A percentile compares a stretch with the other conserved stretches of the same genome.
Evolutionary conservation across 768 basidiomycete species (phyloP).

Genomic region (Podaxis sp.): DNA sequence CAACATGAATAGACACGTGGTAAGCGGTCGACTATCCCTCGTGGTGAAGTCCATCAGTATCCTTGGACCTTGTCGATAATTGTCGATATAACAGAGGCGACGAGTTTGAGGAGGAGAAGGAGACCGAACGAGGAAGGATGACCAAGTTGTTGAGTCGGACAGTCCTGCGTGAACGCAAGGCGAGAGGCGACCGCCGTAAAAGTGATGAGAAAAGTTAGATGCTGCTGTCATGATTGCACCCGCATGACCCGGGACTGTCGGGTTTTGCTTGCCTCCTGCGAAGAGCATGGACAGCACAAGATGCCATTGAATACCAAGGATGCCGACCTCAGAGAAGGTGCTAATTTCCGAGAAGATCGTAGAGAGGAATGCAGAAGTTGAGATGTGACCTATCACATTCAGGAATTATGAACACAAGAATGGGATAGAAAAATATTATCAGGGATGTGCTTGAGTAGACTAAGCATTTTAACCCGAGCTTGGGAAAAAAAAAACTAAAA

Average conservation of each 20-base stretch:
- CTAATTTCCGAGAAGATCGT: neutral
- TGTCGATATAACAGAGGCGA: neutral
- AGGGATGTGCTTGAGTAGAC: too few relatives aligned
- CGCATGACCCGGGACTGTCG: neutral
- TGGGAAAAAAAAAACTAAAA: too few relatives aligned
- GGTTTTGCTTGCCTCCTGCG: neutral
- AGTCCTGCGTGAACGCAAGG: neutral
- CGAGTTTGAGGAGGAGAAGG: neutral
- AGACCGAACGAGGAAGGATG: neutral
- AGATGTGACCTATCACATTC: too few relatives aligned
- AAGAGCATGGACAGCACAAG: neutral
- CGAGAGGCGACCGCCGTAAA: neutral
- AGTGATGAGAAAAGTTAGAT: neutral
- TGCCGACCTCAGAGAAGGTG: neutral
- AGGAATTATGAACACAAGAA: too few relatives aligned
- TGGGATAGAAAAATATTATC: too few relatives aligned
- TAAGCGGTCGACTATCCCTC: neutral
- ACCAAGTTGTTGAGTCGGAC: too few relatives aligned
- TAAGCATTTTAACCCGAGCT: too few relatives aligned
- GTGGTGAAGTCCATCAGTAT: neutral
- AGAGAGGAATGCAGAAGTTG: too few relatives aligned
- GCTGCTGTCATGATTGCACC: neutral
- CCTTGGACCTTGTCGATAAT: neutral
- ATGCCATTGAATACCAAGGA: neutral
- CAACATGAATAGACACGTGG: neutral